Conservation (phyloP, 2,329 filamentous ascomycete species). For the Hypoxylon sp. region DNA sequence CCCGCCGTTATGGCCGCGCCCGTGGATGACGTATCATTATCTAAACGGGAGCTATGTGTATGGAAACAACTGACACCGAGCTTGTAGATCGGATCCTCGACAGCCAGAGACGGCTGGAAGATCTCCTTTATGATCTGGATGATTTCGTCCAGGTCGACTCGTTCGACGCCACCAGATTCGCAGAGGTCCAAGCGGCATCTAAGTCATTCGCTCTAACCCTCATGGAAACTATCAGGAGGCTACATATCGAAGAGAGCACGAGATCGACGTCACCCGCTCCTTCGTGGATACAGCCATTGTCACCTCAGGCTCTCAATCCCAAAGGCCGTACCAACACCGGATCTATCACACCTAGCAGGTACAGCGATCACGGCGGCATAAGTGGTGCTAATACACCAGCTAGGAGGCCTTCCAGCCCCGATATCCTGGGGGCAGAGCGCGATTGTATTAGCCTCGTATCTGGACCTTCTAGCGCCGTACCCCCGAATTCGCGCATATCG, state of each 20-base stretch:
- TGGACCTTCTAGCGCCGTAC: conserved; percentile 16
- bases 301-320: conserved; percentile 24
- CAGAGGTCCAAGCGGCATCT: conserved; percentile 58
- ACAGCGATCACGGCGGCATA: conserved; percentile 22
- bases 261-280: conserved; percentile 48
- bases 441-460: conserved; percentile 45
- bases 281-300: conserved; percentile 48
- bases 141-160: conserved; percentile 59
- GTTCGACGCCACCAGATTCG: conserved; percentile 57
- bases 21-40: background rate
- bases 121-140: conserved; percentile 62
- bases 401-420: conserved; percentile 45
- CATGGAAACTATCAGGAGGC: conserved; percentile 56
- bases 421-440: conserved; percentile 47
- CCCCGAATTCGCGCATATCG: conserved; percentile 41
- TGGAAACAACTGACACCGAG: conserved; percentile 32
- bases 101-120: conserved; percentile 55
- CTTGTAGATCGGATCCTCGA: conserved; percentile 44
- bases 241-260: conserved; percentile 50
- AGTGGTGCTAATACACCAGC: conserved; percentile 22
- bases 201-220: conserved; percentile 59
- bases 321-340: conserved; percentile 30
- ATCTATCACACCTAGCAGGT: conserved; percentile 24
- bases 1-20: conserved; percentile 1
- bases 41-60: background rate